Conservation (phyloP, 1,284 basidiomycete genomes). For the Schizophyllum commune region DNA sequence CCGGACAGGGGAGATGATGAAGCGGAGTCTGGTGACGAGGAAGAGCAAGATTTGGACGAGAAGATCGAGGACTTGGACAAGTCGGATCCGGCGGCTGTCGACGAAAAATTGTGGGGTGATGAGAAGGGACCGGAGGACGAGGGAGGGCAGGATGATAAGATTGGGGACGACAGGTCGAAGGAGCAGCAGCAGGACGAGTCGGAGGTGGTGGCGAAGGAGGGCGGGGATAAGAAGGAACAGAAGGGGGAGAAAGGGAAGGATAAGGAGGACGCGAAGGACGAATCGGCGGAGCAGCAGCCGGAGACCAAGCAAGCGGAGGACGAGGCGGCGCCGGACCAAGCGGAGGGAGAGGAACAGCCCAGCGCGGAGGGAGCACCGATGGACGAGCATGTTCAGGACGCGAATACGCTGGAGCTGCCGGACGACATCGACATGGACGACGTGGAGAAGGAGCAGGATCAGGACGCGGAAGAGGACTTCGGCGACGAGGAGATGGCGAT, state of each 20-base stretch:
- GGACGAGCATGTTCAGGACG: conserved; percentile 68
- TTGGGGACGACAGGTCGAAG: conserved; percentile 42
- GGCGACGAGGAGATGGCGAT: conserved; percentile 15
- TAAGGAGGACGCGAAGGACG: conserved; percentile 29
- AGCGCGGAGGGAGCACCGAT: conserved; percentile 56
- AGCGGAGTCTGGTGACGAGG: conserved; percentile 38
- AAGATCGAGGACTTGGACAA: conserved; percentile 81
- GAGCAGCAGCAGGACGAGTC: conserved; percentile 43
- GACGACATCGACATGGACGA: conserved; percentile 69
- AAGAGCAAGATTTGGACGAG: conserved; percentile 68
- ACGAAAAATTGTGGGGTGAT: conserved; percentile 97
- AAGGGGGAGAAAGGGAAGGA: conserved; percentile 29
- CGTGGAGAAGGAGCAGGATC: conserved; percentile 19
- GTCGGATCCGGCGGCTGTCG: conserved; percentile 81
- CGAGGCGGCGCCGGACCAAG: conserved; percentile 18
- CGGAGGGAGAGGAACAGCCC: conserved; percentile 34
- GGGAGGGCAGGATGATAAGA: conserved; percentile 41
- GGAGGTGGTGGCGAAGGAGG: conserved; percentile 76
- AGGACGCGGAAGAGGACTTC: conserved; percentile 20
- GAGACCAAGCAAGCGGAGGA: conserved; percentile 19
- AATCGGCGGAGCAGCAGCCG: conserved; percentile 19
- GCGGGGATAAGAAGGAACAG: conserved; percentile 30
- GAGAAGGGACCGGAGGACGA: conserved; percentile 51
- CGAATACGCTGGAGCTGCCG: conserved; percentile 76
- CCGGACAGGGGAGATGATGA: conserved; percentile 55